Conservation (phyloP, 495 filamentous ascomycete species). For the Aspergillus campestris region DNA sequence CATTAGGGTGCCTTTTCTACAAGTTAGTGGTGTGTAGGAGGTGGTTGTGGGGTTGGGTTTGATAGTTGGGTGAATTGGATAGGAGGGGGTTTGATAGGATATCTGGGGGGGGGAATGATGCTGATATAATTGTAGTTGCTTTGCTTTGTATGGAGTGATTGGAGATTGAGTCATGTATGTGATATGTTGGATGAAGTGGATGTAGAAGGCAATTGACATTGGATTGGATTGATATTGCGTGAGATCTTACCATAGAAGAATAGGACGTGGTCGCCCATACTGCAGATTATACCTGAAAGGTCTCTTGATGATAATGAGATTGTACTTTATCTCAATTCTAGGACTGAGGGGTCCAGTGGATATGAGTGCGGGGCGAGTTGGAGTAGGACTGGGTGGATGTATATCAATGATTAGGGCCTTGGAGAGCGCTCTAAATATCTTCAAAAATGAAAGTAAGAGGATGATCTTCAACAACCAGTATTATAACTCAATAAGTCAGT, state of each 20-base stretch:
- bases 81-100: background rate
- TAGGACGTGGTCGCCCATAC: slow-evolving; percentile 39
- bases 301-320: background rate
- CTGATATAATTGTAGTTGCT: too few relatives aligned
- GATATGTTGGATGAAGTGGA: background rate
- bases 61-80: background rate
- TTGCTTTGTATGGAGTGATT: background rate
- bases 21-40: background rate
- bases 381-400: too few relatives aligned
- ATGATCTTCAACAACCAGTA: too few relatives aligned
- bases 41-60: background rate
- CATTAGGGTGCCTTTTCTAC: slow-evolving; percentile 54
- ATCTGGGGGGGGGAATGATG: background rate
- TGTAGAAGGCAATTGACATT: slow-evolving; percentile 28
- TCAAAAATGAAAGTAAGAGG: too few relatives aligned
- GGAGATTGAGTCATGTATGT: background rate
- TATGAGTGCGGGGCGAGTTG: too few relatives aligned
- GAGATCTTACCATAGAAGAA: slow-evolving; percentile 48
- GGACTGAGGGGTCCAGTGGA: too few relatives aligned
- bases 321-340: too few relatives aligned
- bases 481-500: too few relatives aligned
- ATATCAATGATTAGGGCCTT: too few relatives aligned
- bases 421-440: background rate
- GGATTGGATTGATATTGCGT: background rate
- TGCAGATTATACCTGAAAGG: slow-evolving; percentile 14